phyloP scores from a whole-genome alignment of 1,284 basidiomycete genomes.

The Thecaphora frezii region DNA sequence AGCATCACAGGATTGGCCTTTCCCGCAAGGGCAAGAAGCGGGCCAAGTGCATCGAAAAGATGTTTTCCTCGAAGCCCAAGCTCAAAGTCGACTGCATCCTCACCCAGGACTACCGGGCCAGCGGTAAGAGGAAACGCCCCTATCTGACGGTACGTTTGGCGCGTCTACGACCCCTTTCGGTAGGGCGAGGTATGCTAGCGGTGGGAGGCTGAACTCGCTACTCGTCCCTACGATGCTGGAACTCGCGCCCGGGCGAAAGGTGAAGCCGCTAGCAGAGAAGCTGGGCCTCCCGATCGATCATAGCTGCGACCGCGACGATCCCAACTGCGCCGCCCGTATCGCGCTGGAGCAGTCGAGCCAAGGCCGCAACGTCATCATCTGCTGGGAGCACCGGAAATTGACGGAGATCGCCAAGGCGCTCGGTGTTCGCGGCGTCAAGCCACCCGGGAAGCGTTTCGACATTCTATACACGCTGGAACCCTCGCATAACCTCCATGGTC shows the following conservation, averaged over 20 bases:
- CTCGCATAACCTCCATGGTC: background rate
- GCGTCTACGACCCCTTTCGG: too few relatives aligned
- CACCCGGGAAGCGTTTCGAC: conserved; percentile 21
- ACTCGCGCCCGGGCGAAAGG: too few relatives aligned
- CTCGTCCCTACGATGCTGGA: too few relatives aligned
- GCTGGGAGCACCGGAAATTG: conserved; percentile 43
- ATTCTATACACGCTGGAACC: conserved; percentile 26
- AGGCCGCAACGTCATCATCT: conserved; percentile 28
- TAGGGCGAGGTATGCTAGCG: too few relatives aligned
- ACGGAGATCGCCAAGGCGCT: conserved; percentile 44
- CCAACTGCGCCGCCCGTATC: conserved; percentile 40
- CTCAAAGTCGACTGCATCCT: conserved; percentile 21
- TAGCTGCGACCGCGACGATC: conserved; percentile 54
- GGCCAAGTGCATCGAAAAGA: conserved; percentile 10
- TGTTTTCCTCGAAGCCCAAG: conserved; percentile 6
- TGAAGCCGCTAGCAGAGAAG: conserved; percentile 50
- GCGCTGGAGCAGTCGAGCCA: conserved; percentile 41
- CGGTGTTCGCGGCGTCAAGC: conserved; percentile 27
- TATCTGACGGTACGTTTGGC: conserved; percentile 10
- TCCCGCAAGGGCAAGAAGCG: conserved; percentile 7
- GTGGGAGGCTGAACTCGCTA: too few relatives aligned
- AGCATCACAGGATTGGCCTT: conserved; percentile 10
- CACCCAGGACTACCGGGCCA: conserved; percentile 42
- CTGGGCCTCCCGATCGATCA: conserved; percentile 54
- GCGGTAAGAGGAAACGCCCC: conserved; percentile 49